Evolutionary conservation across 176 grass and related monocot genomes (phyloP), one percentile per base, ranked within the genome.

Genomic region (Paspalum vaginatum): DNA sequence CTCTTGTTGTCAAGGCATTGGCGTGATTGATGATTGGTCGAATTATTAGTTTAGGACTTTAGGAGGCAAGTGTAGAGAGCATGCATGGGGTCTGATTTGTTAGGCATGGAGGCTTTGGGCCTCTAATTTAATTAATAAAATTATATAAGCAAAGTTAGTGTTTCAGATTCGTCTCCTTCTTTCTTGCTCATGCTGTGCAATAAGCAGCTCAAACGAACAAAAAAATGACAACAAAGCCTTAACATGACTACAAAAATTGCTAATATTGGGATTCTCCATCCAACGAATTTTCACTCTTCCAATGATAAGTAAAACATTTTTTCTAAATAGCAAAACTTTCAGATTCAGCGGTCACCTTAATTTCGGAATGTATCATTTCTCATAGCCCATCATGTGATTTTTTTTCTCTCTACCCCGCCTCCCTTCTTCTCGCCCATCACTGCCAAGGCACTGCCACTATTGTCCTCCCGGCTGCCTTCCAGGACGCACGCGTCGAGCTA

Each of bases 1-100:
- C 87, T n/a, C 67, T 96, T 11, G 87, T 51, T 2, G 88, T 93
- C 11, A 50, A 79, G 42, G 85, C 72, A 0, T 5, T 66, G 75
- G 74, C 50, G 6, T 57, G 56, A 59, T 37, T 32, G 8, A 17
- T 17, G 46, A 47, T 42, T 12, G 41, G 7, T 46, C 63, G 40
- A 72, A 54, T 15, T 5, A 22, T 14, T 15, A 39, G 6, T 45
- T 17, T 65, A 17, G 42, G n/a, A 14, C 65, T 39, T 83, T 83
- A 66, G 55, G 26, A 43, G 3, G 44, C 4, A 47, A 10, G 9
- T 5, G 7, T 16, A 76, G 41, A 85, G 49, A 85, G 39, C 15
- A 49, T 38, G n/a, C 32, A 11, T 69, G 57, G n/a, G 3, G n/a
- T 75, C 76, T 32, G 25, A 75, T 44, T 86, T 50, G 41, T 75